Conservation (phyloP, 2,329 filamentous ascomycete genomes). For the Triangularia verruculosa region DNA sequence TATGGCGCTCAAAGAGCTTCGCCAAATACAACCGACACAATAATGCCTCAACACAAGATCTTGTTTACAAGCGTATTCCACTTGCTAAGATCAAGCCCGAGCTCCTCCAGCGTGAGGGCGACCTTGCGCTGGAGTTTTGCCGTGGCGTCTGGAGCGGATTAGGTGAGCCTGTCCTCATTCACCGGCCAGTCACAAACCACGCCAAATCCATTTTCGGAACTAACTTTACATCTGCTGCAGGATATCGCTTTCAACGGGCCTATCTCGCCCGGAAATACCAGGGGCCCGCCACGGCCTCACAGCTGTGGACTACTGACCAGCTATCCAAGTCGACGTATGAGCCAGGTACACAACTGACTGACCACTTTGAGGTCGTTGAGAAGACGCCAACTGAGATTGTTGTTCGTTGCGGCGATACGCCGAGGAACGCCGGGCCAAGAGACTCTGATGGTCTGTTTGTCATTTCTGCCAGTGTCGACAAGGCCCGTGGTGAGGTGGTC, state of each 20-base stretch:
- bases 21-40: conserved; percentile 58
- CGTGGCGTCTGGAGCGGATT: conserved; percentile 64
- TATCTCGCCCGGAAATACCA: conserved; percentile 60
- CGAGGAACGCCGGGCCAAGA: conserved; percentile 53
- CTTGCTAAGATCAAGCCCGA: conserved; percentile 63
- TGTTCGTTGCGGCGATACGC: conserved; percentile 64
- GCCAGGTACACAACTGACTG: conserved; percentile 61
- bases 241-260: conserved; percentile 56
- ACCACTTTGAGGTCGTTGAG: conserved; percentile 70
- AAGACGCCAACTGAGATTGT: conserved; percentile 59
- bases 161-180: conserved; percentile 41
- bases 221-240: conserved; percentile 33
- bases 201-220: background rate
- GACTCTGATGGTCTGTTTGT: conserved; percentile 65
- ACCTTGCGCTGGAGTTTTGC: conserved; percentile 62
- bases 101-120: conserved; percentile 57
- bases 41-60: conserved; percentile 63
- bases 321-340: conserved; percentile 57
- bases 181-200: background rate
- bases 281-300: conserved; percentile 50
- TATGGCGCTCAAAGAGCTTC: conserved; percentile 58
- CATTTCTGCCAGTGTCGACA: conserved; percentile 59
- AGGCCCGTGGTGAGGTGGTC: conserved; percentile 57
- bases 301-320: conserved; percentile 59
- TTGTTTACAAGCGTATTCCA: conserved; percentile 61